Evolutionary conservation across 1,284 basidiomycete species (phyloP), one percentile per base, ranked within the genome.

Genomic region (Abortiporus biennis): DNA sequence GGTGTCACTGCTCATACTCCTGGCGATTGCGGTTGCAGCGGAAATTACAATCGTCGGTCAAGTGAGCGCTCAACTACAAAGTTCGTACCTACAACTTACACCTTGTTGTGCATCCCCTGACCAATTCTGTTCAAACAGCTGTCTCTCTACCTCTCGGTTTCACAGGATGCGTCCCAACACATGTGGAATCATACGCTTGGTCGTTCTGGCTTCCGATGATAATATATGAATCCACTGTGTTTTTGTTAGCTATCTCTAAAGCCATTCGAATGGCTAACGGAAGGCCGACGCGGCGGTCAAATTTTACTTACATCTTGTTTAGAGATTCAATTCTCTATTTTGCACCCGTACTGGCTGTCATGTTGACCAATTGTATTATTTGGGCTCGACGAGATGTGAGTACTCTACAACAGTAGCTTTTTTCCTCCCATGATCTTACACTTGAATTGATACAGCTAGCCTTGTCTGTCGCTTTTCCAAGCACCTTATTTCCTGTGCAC

Each of bases 311-410:
- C 15, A 25, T 40, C 11, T 9, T 40, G 27, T 29, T 40, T 3
- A 25, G 38, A 4, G 38, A 40, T 25, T 40, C 38, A 4, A 29
- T 40, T n/a, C 16, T 40, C 4, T 40, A 16, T 29, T 40, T 40
- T 20, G 38, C 16, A 8, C 16, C 16, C 16, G 20, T 40, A 4
- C 27, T 40, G n/a, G 38, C 38, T 13, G 38, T 31, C 8, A 24
- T 24, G n/a, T 6, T 40, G 38, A 16, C 21, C 8, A 40, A 40
- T 21, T 40, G 38, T 20, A 19, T 40, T 19, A 9, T 40, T 9
- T 40, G 38, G 38, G 38, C 25, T 9, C n/a, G 13, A 31, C 21
- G 29, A 4, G 32, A 24, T 9, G 38, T 40, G 21, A 16, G 38
- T 32, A 5, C 19, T 20, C 5, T 13, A 37, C 15, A 8, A 20